phyloP scores from a whole-genome alignment of 2,329 filamentous ascomycete species.

The Reticulascus tulasneorum region DNA sequence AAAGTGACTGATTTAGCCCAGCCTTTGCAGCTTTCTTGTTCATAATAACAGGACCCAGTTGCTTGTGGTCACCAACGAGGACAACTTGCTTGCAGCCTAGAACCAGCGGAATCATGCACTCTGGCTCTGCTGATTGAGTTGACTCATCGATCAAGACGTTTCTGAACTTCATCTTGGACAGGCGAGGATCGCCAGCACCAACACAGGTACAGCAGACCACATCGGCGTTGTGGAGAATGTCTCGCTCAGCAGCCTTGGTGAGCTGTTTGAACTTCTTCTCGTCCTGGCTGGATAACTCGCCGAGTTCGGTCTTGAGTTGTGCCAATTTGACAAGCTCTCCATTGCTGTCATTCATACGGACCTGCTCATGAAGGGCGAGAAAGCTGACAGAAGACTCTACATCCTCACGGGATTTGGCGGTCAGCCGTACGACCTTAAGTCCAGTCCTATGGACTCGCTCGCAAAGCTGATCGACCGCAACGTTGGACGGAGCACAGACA shows the following conservation, averaged over 20 bases:
- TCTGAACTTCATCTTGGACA: slow-evolving; percentile 96
- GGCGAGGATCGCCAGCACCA: slow-evolving; percentile 89
- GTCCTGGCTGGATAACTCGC: slow-evolving; percentile 89
- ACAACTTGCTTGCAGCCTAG: slow-evolving; percentile 98
- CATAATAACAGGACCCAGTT: slow-evolving; percentile 98
- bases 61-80: slow-evolving; percentile 97
- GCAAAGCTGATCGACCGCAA: slow-evolving; percentile 95
- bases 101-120: slow-evolving; percentile 97
- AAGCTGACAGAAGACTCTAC: slow-evolving; percentile 98
- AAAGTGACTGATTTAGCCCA: slow-evolving; percentile 95
- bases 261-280: slow-evolving; percentile 99
- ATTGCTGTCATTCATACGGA: slow-evolving; percentile 95
- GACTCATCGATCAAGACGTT: slow-evolving; percentile 98
- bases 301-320: slow-evolving; percentile 85
- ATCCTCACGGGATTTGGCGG: slow-evolving; percentile 97
- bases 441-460: slow-evolving; percentile 94
- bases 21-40: slow-evolving; percentile 99
- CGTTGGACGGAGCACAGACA: slow-evolving; percentile 96
- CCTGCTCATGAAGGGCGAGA: slow-evolving; percentile 91
- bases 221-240: slow-evolving; percentile 92
- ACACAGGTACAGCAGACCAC: slow-evolving; percentile 99
- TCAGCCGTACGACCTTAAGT: slow-evolving; percentile 93
- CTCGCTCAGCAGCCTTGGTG: slow-evolving; percentile 87
- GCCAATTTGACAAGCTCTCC: slow-evolving; percentile 88
- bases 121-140: slow-evolving; percentile 94